phyloP scores from a whole-genome alignment of 163 green algal species.

The Coccomyxa subellipsoidea region DNA sequence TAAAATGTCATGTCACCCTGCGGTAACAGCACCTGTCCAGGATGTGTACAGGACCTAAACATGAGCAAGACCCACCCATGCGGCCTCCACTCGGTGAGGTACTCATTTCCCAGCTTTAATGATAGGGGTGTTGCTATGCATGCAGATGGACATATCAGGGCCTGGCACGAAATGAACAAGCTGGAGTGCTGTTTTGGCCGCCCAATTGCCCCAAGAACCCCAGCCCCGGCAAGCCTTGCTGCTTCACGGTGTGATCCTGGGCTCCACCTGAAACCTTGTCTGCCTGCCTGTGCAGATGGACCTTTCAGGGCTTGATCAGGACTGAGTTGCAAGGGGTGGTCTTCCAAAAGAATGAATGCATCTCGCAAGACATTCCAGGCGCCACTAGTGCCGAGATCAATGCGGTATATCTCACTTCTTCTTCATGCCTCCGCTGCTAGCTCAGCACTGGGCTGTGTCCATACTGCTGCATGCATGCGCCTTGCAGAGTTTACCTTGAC shows the following conservation, averaged over 20 bases:
- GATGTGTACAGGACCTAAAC: neutral
- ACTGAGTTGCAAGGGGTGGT: neutral
- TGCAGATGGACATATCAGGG: neutral
- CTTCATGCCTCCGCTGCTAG: neutral
- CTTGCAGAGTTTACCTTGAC: too few species aligned
- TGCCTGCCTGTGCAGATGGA: constrained; percentile 1
- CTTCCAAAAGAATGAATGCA: neutral
- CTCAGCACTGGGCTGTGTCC: neutral
- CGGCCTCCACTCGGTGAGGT: neutral
- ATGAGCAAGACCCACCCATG: neutral
- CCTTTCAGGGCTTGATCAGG: constrained; percentile 2
- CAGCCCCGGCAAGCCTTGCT: neutral
- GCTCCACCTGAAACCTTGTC: neutral
- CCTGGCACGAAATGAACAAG: constrained; percentile 2
- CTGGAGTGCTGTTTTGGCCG: neutral
- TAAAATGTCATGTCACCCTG: neutral
- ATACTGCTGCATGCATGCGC: too few species aligned
- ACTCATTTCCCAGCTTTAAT: neutral
- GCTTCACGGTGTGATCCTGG: neutral
- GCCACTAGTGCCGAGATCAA: neutral
- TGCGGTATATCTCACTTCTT: neutral
- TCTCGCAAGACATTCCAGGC: neutral
- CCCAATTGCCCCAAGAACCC: neutral
- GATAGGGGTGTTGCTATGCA: neutral
- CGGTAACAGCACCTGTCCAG: neutral